Evolutionary conservation across 192 early-diverging fungal genomes (phyloP).

Genomic region (Linnemannia exigua): DNA sequence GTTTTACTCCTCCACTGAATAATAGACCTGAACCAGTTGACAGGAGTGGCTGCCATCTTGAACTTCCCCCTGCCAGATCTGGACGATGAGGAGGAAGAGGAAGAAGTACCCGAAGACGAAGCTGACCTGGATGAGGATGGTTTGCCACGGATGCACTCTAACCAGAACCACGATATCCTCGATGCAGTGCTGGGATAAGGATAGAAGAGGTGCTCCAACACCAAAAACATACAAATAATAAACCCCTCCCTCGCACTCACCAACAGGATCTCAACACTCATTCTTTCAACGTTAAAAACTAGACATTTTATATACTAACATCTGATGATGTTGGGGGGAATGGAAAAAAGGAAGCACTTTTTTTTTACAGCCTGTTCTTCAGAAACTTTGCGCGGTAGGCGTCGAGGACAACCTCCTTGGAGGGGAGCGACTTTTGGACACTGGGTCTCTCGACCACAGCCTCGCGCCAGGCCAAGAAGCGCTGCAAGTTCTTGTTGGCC

Average conservation of each 20-base stretch:
- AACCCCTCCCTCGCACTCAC: neutral
- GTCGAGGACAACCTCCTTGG: neutral
- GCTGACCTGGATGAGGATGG: conserved; percentile 29
- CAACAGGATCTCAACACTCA: neutral
- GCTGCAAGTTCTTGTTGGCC: neutral
- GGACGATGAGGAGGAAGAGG: conserved; percentile 76
- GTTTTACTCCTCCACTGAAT: conserved; percentile 6
- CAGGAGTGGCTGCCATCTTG: conserved; percentile 95
- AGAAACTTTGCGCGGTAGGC: neutral
- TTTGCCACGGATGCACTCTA: conserved; percentile 40
- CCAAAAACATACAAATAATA: neutral
- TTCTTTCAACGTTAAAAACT: neutral
- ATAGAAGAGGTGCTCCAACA: neutral
- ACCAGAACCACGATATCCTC: conserved; percentile 31
- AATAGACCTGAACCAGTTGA: conserved; percentile 90
- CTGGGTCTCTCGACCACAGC: conserved; percentile 4
- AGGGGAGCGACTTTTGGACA: conserved; percentile 11
- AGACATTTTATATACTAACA: neutral
- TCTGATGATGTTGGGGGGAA: no score
- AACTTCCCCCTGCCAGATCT: conserved; percentile 92
- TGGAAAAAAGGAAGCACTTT: neutral
- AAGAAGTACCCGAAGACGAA: conserved; percentile 48
- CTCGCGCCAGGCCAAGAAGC: conserved; percentile 2
- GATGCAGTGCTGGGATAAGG: conserved; percentile 41
- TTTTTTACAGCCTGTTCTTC: neutral